Conservation (phyloP, 768 basidiomycete genomes). For the Crucibulum laeve region DNA sequence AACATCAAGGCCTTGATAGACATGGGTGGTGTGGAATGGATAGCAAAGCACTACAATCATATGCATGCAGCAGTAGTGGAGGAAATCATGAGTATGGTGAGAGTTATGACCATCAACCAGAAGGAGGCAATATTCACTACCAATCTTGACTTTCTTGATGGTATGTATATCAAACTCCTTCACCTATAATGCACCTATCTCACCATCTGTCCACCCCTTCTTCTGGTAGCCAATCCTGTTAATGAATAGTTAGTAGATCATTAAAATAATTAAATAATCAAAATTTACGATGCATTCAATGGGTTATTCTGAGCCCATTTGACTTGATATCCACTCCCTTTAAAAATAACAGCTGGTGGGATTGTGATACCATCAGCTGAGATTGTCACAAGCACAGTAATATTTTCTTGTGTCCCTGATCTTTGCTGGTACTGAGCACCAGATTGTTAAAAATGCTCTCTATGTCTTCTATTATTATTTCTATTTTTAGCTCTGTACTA, state of each 20-base stretch:
- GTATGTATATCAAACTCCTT: slow-evolving; percentile 23
- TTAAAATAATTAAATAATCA: background rate
- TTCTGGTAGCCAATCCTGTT: slow-evolving; percentile 8
- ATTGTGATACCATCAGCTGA: slow-evolving; percentile 28
- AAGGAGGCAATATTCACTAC: slow-evolving; percentile 17
- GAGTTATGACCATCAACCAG: slow-evolving; percentile 36
- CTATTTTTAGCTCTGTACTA: no score
- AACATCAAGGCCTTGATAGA: background rate
- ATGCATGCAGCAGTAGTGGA: slow-evolving; percentile 18
- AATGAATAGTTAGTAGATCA: background rate
- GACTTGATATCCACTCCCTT: slow-evolving; percentile 20
- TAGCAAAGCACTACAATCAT: slow-evolving; percentile 23
- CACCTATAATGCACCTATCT: slow-evolving; percentile 27
- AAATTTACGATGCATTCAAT: slow-evolving; percentile 15
- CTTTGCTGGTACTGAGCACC: slow-evolving; percentile 26
- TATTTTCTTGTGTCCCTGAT: slow-evolving; percentile 28
- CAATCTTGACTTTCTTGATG: slow-evolving; percentile 13
- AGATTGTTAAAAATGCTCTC: no score
- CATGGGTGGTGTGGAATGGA: slow-evolving; percentile 18
- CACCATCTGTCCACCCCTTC: slow-evolving; percentile 23
- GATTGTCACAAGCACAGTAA: slow-evolving; percentile 36
- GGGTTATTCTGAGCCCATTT: slow-evolving; percentile 24
- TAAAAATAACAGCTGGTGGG: slow-evolving; percentile 26
- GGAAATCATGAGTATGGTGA: slow-evolving; percentile 21
- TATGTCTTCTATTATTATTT: no score